Evolutionary conservation across 495 filamentous ascomycete genomes (phyloP), one percentile per base, ranked within the genome.

Genomic region (Aspergillus egyptiacus): DNA sequence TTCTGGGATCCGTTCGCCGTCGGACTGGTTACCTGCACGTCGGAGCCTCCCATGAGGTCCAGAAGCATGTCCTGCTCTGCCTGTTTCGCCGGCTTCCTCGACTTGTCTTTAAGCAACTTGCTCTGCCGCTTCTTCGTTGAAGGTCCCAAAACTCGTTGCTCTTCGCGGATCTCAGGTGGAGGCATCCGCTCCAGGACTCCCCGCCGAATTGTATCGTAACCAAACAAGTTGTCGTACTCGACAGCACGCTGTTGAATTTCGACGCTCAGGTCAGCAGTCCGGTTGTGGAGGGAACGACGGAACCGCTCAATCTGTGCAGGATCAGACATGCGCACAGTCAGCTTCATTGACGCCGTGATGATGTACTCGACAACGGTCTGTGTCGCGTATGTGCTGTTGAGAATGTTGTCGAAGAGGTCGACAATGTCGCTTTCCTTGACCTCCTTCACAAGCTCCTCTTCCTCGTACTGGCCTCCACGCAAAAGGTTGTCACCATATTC

Each of bases 171-270:
- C 63, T 97, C 91, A 6, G 93, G 93, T 2, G 91, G 80, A 10
- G 93, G 93, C 93, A 98, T 98, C 61, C 90, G 88, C 69, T 98
- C 93, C 2, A 98, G 73, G 9, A 98, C 93, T 39, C 93, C 93
- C 34, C 79, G 77, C 22, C 91, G 83, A 46, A 98, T 86, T 39
- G 90, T 78, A 50, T 98, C 89, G 53, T 86, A 89, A 1, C 79
- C 80, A 56, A 98, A 96, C 11, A 98, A 76, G 59, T 98, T 97
- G 37, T 82, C 83, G 54, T 95, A 98, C 64, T 98, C 93, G 13
- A 95, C 91, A 9, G 90, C 84, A 59, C 93, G 80, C 66, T 98
- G 94, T 62, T 98, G 93, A 7, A 97, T 85, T 63, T 98, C 93
- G 34, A 97, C 81, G 62, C 95, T 91, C 31, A 98, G 71, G 56